Base-by-base conservation (phyloP, 106 monocot species). In the Dendrobium huoshanense region DNA sequence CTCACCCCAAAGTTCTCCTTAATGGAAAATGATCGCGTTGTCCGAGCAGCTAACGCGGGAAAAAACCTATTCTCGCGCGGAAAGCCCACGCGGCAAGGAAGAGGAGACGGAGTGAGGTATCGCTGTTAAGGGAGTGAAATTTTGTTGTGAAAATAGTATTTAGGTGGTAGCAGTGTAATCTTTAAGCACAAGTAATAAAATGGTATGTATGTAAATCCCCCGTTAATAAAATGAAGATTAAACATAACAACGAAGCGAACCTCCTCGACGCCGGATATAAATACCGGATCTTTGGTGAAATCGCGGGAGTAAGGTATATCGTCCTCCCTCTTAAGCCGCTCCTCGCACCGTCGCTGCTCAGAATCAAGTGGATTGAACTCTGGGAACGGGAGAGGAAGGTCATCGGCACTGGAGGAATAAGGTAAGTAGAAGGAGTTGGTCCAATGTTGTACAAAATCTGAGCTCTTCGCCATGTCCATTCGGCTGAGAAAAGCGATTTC, bases 401-500 rank as follows among this genome's bases (percentile, higher is more conserved):
- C 67, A 44, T 6, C 44, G 22, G 17, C 3, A 68, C 18, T 22
- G 9, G 4, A 33, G 11, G 45, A 31, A 40, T 77, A 73, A 58
- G 82, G 76, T 75, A 81, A 78, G 75, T 87, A 88, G 67, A 88
- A 87, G 67, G 89, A 86, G 80, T 51, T 81, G 81, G 90, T 86
- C 92, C 92, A 94, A 24, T 82, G 70, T 61, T 94, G 55, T 73
- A 96, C 88, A 17, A 86, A 75, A 65, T 65, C 65, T 1, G 22
- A n/a, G 25, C 8, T 24, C 24, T 65, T 65, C 55, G 77, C 86
- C 48, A 94, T 86, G 84, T 94, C 94, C 51, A 96, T 93, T 56
- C 92, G 90, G 79, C 88, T 87, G 24, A 96, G 82, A 81, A 96
- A 90, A 64, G 84, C 78, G 81, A 96, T 89, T 88, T 94, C 96